phyloP scores from a whole-genome alignment of 768 basidiomycete genomes.

The Lyophyllum semitale region DNA sequence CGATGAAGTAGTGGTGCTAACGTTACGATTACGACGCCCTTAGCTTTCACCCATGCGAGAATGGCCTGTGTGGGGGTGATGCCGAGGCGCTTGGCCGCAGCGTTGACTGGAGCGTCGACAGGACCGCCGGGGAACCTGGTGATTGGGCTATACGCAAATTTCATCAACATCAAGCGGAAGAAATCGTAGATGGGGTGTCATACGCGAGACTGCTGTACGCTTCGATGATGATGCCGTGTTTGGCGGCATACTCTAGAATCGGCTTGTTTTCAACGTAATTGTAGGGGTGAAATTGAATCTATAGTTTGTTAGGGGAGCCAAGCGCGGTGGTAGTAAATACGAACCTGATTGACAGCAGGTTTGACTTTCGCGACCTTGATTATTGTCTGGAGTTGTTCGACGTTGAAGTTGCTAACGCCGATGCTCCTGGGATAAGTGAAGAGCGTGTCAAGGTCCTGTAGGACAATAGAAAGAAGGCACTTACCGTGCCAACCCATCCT shows the following conservation, averaged over 20 bases:
- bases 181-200: background rate
- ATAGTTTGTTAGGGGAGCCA: background rate
- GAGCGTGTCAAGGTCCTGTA: background rate
- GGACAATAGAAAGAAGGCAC: slow-evolving; percentile 4
- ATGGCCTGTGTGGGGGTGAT: slow-evolving; percentile 68
- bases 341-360: slow-evolving; percentile 76
- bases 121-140: slow-evolving; percentile 64
- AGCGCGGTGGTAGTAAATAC: background rate
- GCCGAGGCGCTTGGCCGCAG: slow-evolving; percentile 53
- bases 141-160: slow-evolving; percentile 43
- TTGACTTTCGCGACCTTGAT: slow-evolving; percentile 51
- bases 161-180: background rate
- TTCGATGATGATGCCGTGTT: slow-evolving; percentile 55
- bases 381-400: slow-evolving; percentile 53
- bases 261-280: slow-evolving; percentile 49
- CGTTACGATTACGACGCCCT: slow-evolving; percentile 72
- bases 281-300: slow-evolving; percentile 62
- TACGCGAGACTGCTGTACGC: slow-evolving; percentile 58
- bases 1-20: slow-evolving; percentile 27
- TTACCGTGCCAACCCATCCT: slow-evolving; percentile 44
- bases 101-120: slow-evolving; percentile 55
- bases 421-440: slow-evolving; percentile 11
- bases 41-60: slow-evolving; percentile 68
- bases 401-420: slow-evolving; percentile 69
- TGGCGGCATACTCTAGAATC: slow-evolving; percentile 47